phyloP scores from a whole-genome alignment of 306 rosid genomes.

The Glycine tomentella region DNA sequence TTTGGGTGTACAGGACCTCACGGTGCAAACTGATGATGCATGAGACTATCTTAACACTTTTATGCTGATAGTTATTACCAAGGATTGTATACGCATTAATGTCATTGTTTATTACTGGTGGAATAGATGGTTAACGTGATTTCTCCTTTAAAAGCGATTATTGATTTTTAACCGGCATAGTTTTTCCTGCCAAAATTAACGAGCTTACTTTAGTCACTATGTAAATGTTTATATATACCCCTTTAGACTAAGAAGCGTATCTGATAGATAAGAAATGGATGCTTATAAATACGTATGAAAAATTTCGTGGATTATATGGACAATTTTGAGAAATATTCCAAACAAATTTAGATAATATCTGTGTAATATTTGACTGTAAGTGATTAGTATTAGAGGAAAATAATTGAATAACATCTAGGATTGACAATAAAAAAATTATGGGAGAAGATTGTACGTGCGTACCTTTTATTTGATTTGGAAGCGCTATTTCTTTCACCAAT shows the following conservation, averaged over 20 bases:
- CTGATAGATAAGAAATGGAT: conserved; percentile 26
- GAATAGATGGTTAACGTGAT: conserved; percentile 5
- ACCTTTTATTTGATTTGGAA: no score
- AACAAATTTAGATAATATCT: no score
- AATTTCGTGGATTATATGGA: neutral
- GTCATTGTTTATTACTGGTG: conserved; percentile 18
- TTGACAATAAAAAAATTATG: neutral
- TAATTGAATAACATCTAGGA: neutral
- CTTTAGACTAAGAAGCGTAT: neutral
- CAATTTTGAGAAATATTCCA: no score
- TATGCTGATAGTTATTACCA: neutral
- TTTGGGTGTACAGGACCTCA: conserved; percentile 85
- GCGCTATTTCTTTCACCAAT: no score
- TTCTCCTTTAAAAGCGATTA: conserved; percentile 31
- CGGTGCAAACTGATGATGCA: conserved; percentile 72
- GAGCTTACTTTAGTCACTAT: neutral
- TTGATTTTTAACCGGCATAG: conserved; percentile 16
- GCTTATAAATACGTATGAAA: neutral
- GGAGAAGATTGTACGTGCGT: no score
- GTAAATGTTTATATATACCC: neutral
- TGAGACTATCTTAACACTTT: conserved; percentile 48
- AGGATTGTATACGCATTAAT: conserved; percentile 37
- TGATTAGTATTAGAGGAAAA: neutral
- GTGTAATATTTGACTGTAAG: no score
- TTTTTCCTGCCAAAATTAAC: conserved; percentile 1